A percentile compares a stretch with the other conserved stretches of the same genome.
These are phyloP conservation scores for Nicotiana attenuata DNA, from an alignment of 257 asterid species.

Conservation along the genomic window DNA sequence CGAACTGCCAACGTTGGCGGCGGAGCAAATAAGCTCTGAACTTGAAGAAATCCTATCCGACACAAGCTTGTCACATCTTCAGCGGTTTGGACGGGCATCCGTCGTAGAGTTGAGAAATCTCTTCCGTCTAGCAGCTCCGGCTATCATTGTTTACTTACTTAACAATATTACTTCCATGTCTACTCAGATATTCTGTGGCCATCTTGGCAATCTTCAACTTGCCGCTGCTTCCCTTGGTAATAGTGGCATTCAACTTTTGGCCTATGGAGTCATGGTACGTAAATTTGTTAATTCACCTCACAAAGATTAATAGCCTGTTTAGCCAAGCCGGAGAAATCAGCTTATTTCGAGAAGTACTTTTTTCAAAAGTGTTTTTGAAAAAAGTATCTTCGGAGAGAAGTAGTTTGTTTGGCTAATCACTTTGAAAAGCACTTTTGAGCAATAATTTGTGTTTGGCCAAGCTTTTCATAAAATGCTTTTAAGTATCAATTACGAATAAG, in stretches of 20 bases:
- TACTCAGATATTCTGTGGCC: constrained; percentile 20
- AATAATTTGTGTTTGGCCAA: too few relatives aligned
- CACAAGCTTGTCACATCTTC: background rate
- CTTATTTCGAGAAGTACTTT: too few relatives aligned
- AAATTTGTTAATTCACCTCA: background rate
- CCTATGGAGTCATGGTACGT: constrained; percentile 24
- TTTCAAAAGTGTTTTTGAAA: too few relatives aligned
- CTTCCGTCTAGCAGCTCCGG: constrained; percentile 18
- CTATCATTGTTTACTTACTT: constrained; percentile 19
- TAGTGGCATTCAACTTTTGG: constrained; percentile 18
- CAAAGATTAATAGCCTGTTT: background rate
- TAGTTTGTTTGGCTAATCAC: too few relatives aligned
- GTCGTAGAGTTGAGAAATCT: constrained; percentile 17
- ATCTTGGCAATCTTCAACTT: constrained; percentile 25
- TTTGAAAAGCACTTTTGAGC: too few relatives aligned
- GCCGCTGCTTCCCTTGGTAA: constrained; percentile 32
- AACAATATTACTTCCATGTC: constrained; percentile 21
- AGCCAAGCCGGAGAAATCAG: too few relatives aligned
- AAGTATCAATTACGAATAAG: too few relatives aligned
- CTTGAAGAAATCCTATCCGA: constrained; percentile 13
- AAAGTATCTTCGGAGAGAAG: too few relatives aligned
- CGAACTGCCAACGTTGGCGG: background rate
- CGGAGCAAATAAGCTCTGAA: background rate
- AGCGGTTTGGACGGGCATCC: background rate
- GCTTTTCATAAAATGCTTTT: too few relatives aligned